Percentiles rank a stretch among this genome's conserved stretches.
Conservation (phyloP, 2,329 filamentous ascomycete species). For the Didymella arachidicola region DNA sequence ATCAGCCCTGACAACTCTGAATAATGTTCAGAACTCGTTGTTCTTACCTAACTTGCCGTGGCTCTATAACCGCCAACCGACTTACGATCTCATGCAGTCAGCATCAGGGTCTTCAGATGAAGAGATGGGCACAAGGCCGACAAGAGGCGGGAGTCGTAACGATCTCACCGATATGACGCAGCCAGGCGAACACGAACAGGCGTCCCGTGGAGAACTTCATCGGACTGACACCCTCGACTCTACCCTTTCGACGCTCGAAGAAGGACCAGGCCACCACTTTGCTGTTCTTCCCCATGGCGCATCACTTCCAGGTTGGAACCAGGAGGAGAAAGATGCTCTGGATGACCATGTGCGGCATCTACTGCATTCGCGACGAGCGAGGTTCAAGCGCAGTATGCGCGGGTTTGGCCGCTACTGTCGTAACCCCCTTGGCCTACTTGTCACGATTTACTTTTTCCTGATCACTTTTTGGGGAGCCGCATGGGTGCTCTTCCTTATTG, state of each 20-base stretch:
- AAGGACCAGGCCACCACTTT: slow-evolving; percentile 68
- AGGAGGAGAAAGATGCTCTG: slow-evolving; percentile 75
- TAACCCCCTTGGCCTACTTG: slow-evolving; percentile 76
- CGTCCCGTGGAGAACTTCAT: slow-evolving; percentile 21
- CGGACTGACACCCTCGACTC: slow-evolving; percentile 44
- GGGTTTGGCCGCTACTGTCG: slow-evolving; percentile 82
- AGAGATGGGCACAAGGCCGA: slow-evolving; percentile 28
- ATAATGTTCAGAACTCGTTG: slow-evolving; percentile 91
- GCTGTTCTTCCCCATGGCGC: slow-evolving; percentile 80
- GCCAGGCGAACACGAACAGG: slow-evolving; percentile 26
- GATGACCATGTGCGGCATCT: slow-evolving; percentile 89
- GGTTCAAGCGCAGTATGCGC: slow-evolving; percentile 78
- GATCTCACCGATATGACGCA: slow-evolving; percentile 30
- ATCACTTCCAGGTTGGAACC: slow-evolving; percentile 76
- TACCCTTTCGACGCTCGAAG: slow-evolving; percentile 45
- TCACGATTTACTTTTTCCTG: slow-evolving; percentile 85
- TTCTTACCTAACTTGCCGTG: slow-evolving; percentile 81
- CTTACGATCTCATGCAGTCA: slow-evolving; percentile 72
- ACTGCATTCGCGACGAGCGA: slow-evolving; percentile 79
- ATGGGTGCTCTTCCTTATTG: slow-evolving; percentile 89
- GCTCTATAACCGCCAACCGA: slow-evolving; percentile 77
- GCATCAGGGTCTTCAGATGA: slow-evolving; percentile 45
- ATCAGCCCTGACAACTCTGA: slow-evolving; percentile 80
- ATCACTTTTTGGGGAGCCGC: slow-evolving; percentile 85
- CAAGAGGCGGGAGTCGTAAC: slow-evolving; percentile 20